phyloP scores from a whole-genome alignment of 1,284 basidiomycete genomes.

The Puccinia hordei region DNA sequence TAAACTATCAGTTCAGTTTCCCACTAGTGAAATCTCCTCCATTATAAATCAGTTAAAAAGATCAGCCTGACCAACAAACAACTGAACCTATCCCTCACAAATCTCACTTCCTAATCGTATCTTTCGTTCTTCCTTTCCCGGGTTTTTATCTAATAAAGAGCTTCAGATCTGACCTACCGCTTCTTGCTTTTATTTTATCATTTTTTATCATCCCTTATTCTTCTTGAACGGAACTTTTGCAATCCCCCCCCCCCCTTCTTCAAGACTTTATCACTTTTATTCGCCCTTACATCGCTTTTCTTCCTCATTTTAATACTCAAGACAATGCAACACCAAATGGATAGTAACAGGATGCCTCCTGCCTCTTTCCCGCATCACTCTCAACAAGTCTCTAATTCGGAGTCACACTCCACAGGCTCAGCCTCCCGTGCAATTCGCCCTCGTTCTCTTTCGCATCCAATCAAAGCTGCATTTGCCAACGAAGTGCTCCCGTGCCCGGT shows the following conservation, averaged over 20 bases:
- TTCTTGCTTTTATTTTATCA: no score
- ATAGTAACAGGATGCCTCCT: neutral
- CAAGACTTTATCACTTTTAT: neutral
- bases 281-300: neutral
- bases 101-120: neutral
- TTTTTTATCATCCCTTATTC: neutral
- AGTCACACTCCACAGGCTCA: no score
- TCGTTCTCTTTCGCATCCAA: constrained; percentile 22
- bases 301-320: neutral
- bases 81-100: no score
- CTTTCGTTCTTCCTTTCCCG: neutral
- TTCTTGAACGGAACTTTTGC: neutral
- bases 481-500: constrained; percentile 2
- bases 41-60: no score
- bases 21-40: no score
- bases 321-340: neutral
- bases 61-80: no score
- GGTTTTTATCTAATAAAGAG: neutral
- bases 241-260: no score
- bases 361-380: no score
- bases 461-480: constrained; percentile 15
- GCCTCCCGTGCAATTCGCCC: neutral
- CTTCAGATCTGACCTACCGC: neutral
- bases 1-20: no score
- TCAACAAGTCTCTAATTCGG: neutral